Evolutionary conservation across 306 rosid genomes (phyloP), one percentile per base, ranked within the genome.

Genomic region (Trichosanthes cucumerina): DNA sequence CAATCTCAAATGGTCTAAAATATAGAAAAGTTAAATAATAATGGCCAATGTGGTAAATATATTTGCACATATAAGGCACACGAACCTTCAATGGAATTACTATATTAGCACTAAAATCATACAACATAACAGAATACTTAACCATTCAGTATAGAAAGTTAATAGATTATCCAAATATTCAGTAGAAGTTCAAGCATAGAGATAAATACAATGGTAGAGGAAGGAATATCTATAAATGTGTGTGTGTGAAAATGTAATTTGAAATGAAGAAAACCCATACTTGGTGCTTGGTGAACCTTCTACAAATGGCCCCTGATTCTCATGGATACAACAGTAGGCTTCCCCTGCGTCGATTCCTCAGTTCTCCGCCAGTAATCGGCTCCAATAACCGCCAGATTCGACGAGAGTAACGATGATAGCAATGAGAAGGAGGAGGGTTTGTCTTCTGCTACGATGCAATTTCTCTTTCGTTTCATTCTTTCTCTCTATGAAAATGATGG

Each of bases 271-370:
- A 18, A 53, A 15, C 15, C 0, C 31, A 11, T 82, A 95, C 99
- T 92, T 96, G 99, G 81, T 91, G 97, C 86, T 91, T 95, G 82
- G 97, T 95, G 38, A 95, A 97, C n/a, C n/a, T n/a, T n/a, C n/a
- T n/a, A n/a, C n/a, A n/a, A n/a, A n/a, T n/a, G n/a, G n/a, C n/a
- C n/a, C 87, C 91, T 90, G n/a, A n/a, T n/a, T n/a, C n/a, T n/a
- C n/a, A n/a, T n/a, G n/a, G n/a, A n/a, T n/a, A n/a, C n/a, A n/a
- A n/a, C n/a, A n/a, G n/a, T n/a, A n/a, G n/a, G n/a, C n/a, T n/a
- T n/a, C n/a, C n/a, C n/a, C n/a, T n/a, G n/a, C n/a, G n/a, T n/a
- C n/a, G n/a, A n/a, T n/a, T n/a, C n/a, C n/a, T n/a, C n/a, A n/a
- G n/a, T n/a, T n/a, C n/a, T n/a, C n/a, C n/a, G n/a, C n/a, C n/a